Percentiles rank a stretch among this genome's conserved stretches.
Conservation (phyloP, 2,329 filamentous ascomycete genomes). For the Pseudogymnoascus sp. region DNA sequence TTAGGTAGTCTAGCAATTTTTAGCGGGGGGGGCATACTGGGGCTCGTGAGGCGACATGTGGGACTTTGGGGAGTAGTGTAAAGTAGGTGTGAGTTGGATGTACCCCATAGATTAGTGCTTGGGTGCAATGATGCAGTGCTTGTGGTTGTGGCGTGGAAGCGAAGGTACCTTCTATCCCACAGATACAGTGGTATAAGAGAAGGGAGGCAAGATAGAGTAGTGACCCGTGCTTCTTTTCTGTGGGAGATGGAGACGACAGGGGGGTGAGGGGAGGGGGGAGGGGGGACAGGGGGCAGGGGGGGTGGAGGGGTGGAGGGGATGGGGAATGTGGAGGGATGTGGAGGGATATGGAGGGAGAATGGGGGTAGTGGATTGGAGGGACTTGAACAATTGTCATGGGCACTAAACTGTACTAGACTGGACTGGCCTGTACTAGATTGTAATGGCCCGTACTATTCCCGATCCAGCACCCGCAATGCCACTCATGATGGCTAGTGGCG, state of each 20-base stretch:
- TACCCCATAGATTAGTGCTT: too few relatives aligned
- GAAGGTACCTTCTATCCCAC: neutral
- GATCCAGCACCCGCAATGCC: neutral
- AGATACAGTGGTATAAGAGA: too few relatives aligned
- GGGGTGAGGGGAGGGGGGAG: neutral
- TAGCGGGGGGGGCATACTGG: too few relatives aligned
- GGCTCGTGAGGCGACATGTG: neutral
- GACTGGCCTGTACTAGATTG: too few relatives aligned
- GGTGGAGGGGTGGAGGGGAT: neutral
- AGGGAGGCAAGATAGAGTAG: neutral
- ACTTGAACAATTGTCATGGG: neutral
- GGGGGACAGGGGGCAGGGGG: too few relatives aligned
- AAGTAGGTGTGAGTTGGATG: neutral
- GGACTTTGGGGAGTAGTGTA: neutral
- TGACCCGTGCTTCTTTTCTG: neutral
- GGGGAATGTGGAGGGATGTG: neutral
- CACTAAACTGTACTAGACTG: neutral
- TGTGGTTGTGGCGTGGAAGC: too few relatives aligned
- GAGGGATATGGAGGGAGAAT: neutral
- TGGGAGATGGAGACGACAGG: neutral
- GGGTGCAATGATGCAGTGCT: neutral
- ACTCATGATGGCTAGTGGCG: neutral
- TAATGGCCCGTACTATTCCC: neutral
- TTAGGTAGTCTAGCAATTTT: neutral
- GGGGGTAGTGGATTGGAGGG: neutral